Evolutionary conservation across 2,329 filamentous ascomycete genomes (phyloP), one percentile per base, ranked within the genome.

Genomic region (Boeremia exigua): DNA sequence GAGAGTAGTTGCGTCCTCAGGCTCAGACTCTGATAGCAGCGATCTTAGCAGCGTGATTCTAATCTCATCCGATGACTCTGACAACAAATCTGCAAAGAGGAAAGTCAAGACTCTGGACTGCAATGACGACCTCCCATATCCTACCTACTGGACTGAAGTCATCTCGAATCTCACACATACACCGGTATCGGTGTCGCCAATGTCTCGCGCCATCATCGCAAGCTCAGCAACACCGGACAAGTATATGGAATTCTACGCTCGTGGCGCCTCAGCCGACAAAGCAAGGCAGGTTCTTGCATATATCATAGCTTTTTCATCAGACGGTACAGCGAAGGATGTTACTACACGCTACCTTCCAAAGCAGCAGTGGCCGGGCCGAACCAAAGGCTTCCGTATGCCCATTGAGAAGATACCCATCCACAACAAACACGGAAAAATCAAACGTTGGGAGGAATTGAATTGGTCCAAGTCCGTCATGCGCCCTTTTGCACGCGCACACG

Each of bases 61-160:
- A 4, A 76, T 79, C 2, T 75, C 80, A 6, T 76, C 80, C 2
- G 77, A 80, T 14, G 82, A 77, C 6, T 78, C 82, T 14, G 85
- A 85, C 0, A 77, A 87, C 1, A 85, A 11, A 76, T 79, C 29
- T 5, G 76, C 73, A 46, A 82, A 77, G 62, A 76, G 73, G 34
- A 67, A 64, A 6, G 71, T 68, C 44, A 67, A 70, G 25, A 82
- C 80, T 55, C 80, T 82, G 50, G 68, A 70, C 49, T 90, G 88
- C 65, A 92, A 96, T 65, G 81, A 83, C 17, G 92, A 96, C 63
- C 81, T 97, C 27, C 85, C 88, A 2, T 95, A 88, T 62, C 93
- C 95, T 1, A 89, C 90, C 46, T 98, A 98, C 74, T 99, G 95
- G 95, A 89, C 90, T 0, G 95, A 99, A 74, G 89, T 91, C 2